A percentile compares a stretch with the other conserved stretches of the same genome.
phyloP scores from a whole-genome alignment of 2,329 filamentous ascomycete species.

The Aspergillus jensenii region DNA sequence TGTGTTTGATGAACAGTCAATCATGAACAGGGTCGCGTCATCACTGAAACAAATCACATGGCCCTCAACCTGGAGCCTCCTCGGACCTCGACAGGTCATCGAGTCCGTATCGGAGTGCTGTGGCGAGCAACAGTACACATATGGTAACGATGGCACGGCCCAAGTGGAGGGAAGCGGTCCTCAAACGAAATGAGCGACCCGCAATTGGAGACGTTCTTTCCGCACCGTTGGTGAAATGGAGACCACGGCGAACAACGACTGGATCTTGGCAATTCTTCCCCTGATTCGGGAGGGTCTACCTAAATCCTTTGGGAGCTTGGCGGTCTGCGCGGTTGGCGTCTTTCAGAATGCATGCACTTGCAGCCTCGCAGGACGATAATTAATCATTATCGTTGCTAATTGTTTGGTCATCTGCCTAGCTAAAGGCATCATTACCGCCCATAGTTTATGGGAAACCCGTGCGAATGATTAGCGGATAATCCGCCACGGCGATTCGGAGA shows the following conservation, averaged over 20 bases:
- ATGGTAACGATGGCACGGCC: constrained; percentile 16
- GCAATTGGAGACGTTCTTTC: constrained; percentile 23
- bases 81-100: not conserved
- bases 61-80: not conserved
- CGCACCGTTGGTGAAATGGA: constrained; percentile 18
- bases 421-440: not conserved
- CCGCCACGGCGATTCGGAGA: not conserved
- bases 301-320: constrained; percentile 8
- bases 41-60: constrained; percentile 8
- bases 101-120: not conserved
- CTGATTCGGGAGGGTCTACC: constrained; percentile 13
- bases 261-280: constrained; percentile 7
- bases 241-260: constrained; percentile 4
- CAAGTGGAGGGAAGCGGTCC: constrained; percentile 20
- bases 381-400: not conserved
- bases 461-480: not conserved
- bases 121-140: constrained; percentile 9
- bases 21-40: constrained; percentile 4
- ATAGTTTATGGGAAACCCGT: not conserved
- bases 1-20: not conserved
- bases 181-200: constrained; percentile 22
- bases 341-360: not conserved
- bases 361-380: not conserved
- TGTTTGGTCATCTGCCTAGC: not conserved
- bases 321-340: constrained; percentile 3